Evolutionary conservation across 768 basidiomycete species (phyloP), one percentile per base, ranked within the genome.

Genomic region (Tricholoma furcatifolium): DNA sequence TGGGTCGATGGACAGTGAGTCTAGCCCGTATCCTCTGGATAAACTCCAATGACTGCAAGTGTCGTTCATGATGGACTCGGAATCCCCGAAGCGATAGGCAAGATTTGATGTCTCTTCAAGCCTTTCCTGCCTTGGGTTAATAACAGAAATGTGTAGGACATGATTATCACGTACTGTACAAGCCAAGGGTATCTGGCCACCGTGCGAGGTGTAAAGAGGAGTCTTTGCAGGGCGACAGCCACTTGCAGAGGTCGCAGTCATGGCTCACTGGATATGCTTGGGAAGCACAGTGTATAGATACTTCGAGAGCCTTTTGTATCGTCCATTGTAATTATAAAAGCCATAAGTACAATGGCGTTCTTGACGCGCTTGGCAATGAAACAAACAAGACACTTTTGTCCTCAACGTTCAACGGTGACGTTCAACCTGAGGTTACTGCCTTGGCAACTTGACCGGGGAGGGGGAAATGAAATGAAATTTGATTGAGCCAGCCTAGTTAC

Each of bases 191-290:
- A 17, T n/a, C 24, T 7, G 9, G 11, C 52, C 36, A 48, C 53
- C 34, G 38, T 32, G 12, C 43, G 11, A 21, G 18, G 36, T 23
- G 34, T 48, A 39, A 20, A 49, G 34, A 9, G 42, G 53, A 18
- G 20, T 21, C 23, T 43, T 48, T 4, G 31, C 15, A 20, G 53
- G 53, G 4, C 47, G 30, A 31, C n/a, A n/a, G n/a, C n/a, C n/a
- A n/a, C 7, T 46, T 17, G 31, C 30, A 30, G 23, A 21, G 17
- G 43, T 53, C 18, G 31, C 51, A 27, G 51, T 53, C 51, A 53
- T 53, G 27, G 40, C 24, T 53, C 12, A 20, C 23, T 23, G 24
- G 51, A 40, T 21, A 35, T 9, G 20, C 18, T 44, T 34, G 27
- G 20, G n/a, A 2, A 18, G 7, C 18, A 6, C 12, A 41, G 45